Evolutionary conservation across 345 rosid species (phyloP).

Genomic region (Gossypioides kirkii): DNA sequence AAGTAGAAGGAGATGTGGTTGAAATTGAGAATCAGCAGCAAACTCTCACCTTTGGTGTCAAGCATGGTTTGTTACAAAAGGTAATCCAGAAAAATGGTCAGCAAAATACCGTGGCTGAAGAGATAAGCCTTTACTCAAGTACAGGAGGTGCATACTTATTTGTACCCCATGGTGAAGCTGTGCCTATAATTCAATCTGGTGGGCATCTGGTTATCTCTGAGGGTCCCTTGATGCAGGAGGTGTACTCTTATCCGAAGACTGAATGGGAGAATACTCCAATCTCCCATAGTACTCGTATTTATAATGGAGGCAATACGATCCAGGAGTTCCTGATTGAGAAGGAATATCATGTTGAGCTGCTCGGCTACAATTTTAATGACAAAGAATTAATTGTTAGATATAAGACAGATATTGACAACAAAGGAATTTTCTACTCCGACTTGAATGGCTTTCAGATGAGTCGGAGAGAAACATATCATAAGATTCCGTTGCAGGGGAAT

Average conservation of each 20-base stretch:
- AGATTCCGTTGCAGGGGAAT: slow-evolving; percentile 97
- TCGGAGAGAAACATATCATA: slow-evolving; percentile 86
- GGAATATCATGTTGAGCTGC: slow-evolving; percentile 93
- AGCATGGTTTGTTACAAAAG: slow-evolving; percentile 63
- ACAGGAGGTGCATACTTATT: slow-evolving; percentile 84
- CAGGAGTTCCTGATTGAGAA: slow-evolving; percentile 67
- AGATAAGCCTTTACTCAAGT: slow-evolving; percentile 73
- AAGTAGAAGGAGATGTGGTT: slow-evolving; percentile 47
- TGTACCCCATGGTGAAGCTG: slow-evolving; percentile 73
- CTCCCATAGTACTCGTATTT: slow-evolving; percentile 75
- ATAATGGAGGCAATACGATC: slow-evolving; percentile 49
- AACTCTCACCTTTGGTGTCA: slow-evolving; percentile 59
- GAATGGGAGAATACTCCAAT: slow-evolving; percentile 61
- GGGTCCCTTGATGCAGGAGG: slow-evolving; percentile 81
- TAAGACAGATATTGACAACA: slow-evolving; percentile 67
- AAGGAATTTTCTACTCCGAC: slow-evolving; percentile 73
- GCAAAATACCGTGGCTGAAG: slow-evolving; percentile 54
- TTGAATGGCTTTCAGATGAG: slow-evolving; percentile 98
- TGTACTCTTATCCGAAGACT: slow-evolving; percentile 75
- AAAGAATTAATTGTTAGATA: slow-evolving; percentile 78
- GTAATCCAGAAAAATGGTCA: slow-evolving; percentile 46
- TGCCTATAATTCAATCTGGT: slow-evolving; percentile 51
- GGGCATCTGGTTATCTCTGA: slow-evolving; percentile 61
- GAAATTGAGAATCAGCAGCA: slow-evolving; percentile 70
- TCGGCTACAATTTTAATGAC: slow-evolving; percentile 63